Base-by-base conservation (phyloP, 2,329 filamentous ascomycete genomes). In the Ophiostoma ips region DNA sequence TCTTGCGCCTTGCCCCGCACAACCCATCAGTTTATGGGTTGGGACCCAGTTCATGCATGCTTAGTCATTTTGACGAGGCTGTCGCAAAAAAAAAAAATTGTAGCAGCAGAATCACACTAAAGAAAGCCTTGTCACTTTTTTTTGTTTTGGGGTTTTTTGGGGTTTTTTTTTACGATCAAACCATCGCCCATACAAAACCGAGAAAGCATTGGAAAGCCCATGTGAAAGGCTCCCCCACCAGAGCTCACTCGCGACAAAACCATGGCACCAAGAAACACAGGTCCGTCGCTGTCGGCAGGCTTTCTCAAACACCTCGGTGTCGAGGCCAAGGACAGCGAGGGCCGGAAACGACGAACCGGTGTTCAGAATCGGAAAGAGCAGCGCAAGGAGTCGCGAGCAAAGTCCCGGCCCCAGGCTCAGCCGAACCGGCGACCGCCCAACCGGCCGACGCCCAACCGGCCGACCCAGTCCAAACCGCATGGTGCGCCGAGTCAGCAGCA, bases 301-400 rank as follows among this genome's bases (percentile, higher is more conserved):
- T 46, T 68, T 46, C 63, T 66, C 48, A 66, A 62, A 50, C 61
- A 58, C 15, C 63, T 68, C 50, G 65, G 66, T 5, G 51, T 68
- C 50, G 59, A 61, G 45, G 54, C 59, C 2, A 52, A 53, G 6
- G 38, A 46, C 7, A 35, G 44, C 9, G 50, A 49, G 51, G 49
- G 51, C 19, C 30, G 46, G 15, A 43, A 43, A 2, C 30, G 33
- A 15, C 19, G 16, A 34, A 51, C 16, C 8, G 18, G 41, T 4
- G 35, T 50, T 1, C 49, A 56, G 43, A 18, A 50, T 21, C 28
- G 46, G 35, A 46, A 59, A 50, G 50, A 57, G 50, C 58, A 59
- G 52, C 75, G 84, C 50, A 86, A 81, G 61, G 74, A 74, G 15
- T 77, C 84, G 57, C 73, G 84, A 50, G 66, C 70, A 19, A 70